Percentiles rank a stretch among this genome's conserved stretches.
These are phyloP conservation scores for Pythium graminicola DNA, from an alignment of 352 stramenopile species.

Conservation along the genomic window DNA sequence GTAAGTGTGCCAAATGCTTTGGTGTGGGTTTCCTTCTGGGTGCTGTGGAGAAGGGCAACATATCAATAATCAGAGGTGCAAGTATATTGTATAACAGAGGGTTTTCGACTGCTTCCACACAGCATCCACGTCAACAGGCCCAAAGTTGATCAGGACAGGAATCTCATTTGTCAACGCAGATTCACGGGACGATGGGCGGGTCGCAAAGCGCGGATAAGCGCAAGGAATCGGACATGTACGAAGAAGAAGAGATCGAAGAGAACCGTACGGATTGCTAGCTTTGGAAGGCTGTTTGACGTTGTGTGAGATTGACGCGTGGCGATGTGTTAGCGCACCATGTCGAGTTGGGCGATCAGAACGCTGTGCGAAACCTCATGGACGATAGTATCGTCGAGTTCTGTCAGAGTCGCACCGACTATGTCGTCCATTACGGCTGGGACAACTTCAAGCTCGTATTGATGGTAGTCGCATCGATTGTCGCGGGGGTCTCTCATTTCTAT, in stretches of 20 bases:
- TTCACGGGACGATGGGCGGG: constrained; percentile 30
- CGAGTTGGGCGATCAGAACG: constrained; percentile 79
- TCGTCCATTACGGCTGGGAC: constrained; percentile 72
- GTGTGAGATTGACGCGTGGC: too few relatives aligned
- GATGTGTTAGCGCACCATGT: constrained; percentile 37
- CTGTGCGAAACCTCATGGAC: constrained; percentile 83
- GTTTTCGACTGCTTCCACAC: not conserved
- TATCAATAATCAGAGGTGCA: constrained; percentile 9
- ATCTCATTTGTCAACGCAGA: not conserved
- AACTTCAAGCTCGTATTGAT: constrained; percentile 81
- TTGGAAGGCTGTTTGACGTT: too few relatives aligned
- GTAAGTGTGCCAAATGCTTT: not conserved
- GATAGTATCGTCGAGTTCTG: constrained; percentile 75
- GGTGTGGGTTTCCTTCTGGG: constrained; percentile 5
- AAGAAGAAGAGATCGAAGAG: constrained; percentile 47
- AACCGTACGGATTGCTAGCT: constrained; percentile 45
- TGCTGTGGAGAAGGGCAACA: constrained; percentile 3
- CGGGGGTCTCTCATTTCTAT: constrained; percentile 66
- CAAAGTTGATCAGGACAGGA: constrained; percentile 9
- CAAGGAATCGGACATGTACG: constrained; percentile 47
- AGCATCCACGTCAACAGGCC: constrained; percentile 22
- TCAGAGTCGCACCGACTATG: constrained; percentile 44
- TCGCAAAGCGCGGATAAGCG: constrained; percentile 38
- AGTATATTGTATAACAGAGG: constrained; percentile 12
- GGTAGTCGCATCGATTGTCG: constrained; percentile 52